phyloP scores from a whole-genome alignment of 2,329 filamentous ascomycete genomes.

The Calonectria hawksworthii region DNA sequence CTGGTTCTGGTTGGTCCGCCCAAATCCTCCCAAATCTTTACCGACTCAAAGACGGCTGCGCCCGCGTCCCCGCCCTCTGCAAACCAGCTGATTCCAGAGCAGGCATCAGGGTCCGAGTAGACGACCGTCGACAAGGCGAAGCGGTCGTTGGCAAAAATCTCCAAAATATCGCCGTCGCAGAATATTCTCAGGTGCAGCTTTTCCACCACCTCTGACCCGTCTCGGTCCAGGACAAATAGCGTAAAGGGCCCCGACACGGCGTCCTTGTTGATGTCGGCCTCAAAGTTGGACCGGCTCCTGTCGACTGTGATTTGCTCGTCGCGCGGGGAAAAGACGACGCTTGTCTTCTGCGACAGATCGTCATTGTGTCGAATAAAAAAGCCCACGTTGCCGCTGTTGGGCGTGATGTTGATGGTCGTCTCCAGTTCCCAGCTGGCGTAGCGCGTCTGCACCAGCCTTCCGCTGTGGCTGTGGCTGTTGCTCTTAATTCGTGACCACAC shows the following conservation, averaged over 20 bases:
- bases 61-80: slow-evolving; percentile 28
- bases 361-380: slow-evolving; percentile 44
- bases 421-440: slow-evolving; percentile 45
- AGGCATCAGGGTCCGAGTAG: slow-evolving; percentile 38
- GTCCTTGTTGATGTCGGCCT: slow-evolving; percentile 53
- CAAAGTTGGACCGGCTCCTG: slow-evolving; percentile 49
- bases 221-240: slow-evolving; percentile 51
- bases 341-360: slow-evolving; percentile 50
- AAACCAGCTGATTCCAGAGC: slow-evolving; percentile 45
- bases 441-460: background rate
- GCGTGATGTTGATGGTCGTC: slow-evolving; percentile 37
- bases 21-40: slow-evolving; percentile 41
- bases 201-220: slow-evolving; percentile 35
- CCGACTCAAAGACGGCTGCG: slow-evolving; percentile 35
- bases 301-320: slow-evolving; percentile 58
- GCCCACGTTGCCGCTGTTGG: slow-evolving; percentile 26
- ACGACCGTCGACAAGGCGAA: slow-evolving; percentile 47
- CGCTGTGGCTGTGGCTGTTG: accelerated
- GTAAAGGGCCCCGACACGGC: slow-evolving; percentile 59
- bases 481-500: slow-evolving; percentile 24
- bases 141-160: slow-evolving; percentile 46
- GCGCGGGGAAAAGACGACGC: slow-evolving; percentile 53
- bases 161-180: slow-evolving; percentile 42
- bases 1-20: background rate
- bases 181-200: slow-evolving; percentile 41